Base-by-base conservation (phyloP, 23 red algal genomes). In the Gracilaria domingensis region DNA sequence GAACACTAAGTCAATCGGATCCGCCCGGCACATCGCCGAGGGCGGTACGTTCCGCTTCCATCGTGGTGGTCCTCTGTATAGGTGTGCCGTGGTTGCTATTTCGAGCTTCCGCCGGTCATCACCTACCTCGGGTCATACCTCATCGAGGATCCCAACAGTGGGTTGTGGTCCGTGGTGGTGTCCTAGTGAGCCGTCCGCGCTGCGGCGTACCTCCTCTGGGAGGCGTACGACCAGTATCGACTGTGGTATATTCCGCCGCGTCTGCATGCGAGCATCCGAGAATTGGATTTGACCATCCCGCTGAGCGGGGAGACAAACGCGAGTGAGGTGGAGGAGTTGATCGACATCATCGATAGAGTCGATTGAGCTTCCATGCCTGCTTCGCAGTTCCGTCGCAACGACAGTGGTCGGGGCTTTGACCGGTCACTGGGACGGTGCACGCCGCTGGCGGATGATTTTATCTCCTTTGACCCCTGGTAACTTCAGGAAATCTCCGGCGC, bases 201-300 rank as follows among this genome's bases (percentile, higher is more conserved):
- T 11, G 70, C 70, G 70, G 70, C 70, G 38, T 75, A 34, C 42
- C 7, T 75, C 70, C 70, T 75, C 35, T 36, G 28, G 70, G 70
- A 40, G 70, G 28, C 4, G n/a, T n/a, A n/a, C n/a, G n/a, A n/a
- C n/a, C n/a, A n/a, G n/a, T n/a, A n/a, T n/a, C n/a, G n/a, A n/a
- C 70, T 75, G 24, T 75, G 70, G 11, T 49, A 75, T 35, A 75
- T 75, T 8, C 70, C 24, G n/a, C 34, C 26, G 6, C 34, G 35
- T 8, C 6, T 75, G 70, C 12, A 12, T 7, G 36, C 35, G 8
- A 12, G 6, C 4, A 75, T 75, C 26, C 11, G 23, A 23, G 24
- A 5, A 5, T 12, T 75, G 11, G 70, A 75, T 30, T 8, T 75
- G 42, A 5, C 7, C 8, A 40, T 75, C 70, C 70, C 8, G 5